These are phyloP conservation scores for Entonaema liquescens DNA, from an alignment of 495 filamentous ascomycete genomes.

Conservation along the genomic window DNA sequence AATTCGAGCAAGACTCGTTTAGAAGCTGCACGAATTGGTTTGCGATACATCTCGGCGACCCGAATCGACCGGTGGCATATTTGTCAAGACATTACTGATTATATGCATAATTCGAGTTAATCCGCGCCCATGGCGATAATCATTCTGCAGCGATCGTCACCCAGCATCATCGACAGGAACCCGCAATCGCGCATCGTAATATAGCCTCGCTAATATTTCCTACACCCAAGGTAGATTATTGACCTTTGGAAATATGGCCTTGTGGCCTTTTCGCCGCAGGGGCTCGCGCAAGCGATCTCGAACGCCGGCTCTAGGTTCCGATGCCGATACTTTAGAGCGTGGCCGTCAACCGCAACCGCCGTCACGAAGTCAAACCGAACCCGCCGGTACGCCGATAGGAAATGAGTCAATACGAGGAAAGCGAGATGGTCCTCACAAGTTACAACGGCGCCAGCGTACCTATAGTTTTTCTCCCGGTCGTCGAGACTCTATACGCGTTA, in stretches of 20 bases:
- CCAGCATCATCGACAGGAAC: slow-evolving; percentile 39
- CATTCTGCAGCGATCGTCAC: slow-evolving; percentile 39
- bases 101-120: slow-evolving; percentile 37
- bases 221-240: slow-evolving; percentile 10
- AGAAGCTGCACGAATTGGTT: slow-evolving; percentile 24
- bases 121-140: slow-evolving; percentile 48
- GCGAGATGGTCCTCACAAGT: slow-evolving; percentile 55
- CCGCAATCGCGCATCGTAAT: slow-evolving; percentile 27
- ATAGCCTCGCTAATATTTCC: slow-evolving; percentile 39
- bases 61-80: slow-evolving; percentile 7
- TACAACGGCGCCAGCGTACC: slow-evolving; percentile 56
- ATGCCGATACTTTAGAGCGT: slow-evolving; percentile 40
- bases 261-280: slow-evolving; percentile 82
- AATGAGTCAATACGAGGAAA: slow-evolving; percentile 31
- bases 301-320: slow-evolving; percentile 49
- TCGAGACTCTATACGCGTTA: slow-evolving; percentile 55
- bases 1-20: slow-evolving; percentile 20
- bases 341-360: slow-evolving; percentile 42
- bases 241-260: slow-evolving; percentile 64
- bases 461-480: slow-evolving; percentile 65
- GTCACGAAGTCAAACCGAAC: slow-evolving; percentile 52
- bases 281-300: slow-evolving; percentile 59
- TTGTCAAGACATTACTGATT: slow-evolving; percentile 19
- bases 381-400: slow-evolving; percentile 36
- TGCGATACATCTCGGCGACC: slow-evolving; percentile 22